These are phyloP conservation scores for Suillus tomentosus DNA, from an alignment of 768 basidiomycete species.

Conservation along the genomic window DNA sequence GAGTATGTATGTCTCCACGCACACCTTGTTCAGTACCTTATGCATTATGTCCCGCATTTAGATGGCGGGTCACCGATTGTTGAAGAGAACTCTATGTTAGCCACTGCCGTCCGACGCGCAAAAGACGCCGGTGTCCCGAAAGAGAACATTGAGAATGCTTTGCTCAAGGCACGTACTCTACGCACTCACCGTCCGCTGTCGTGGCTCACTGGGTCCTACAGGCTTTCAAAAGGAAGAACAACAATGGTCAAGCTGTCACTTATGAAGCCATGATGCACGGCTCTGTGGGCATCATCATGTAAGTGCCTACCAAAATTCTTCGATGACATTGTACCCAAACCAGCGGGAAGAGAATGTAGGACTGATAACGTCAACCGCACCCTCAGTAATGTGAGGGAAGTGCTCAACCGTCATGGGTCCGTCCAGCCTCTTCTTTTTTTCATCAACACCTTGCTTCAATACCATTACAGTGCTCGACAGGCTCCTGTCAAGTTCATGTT, in stretches of 20 bases:
- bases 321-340: conserved; percentile 7
- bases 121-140: conserved; percentile 64
- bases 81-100: conserved; percentile 53
- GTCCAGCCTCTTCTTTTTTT: conserved; percentile 14
- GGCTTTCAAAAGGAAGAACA: conserved; percentile 52
- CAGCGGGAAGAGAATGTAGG: conserved; percentile 50
- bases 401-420: conserved; percentile 51
- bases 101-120: conserved; percentile 54
- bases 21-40: conserved; percentile 4
- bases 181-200: not conserved
- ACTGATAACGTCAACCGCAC: conserved; percentile 70
- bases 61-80: conserved; percentile 61
- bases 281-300: conserved; percentile 67
- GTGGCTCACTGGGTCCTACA: conserved; percentile 9
- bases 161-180: conserved; percentile 47
- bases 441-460: not conserved
- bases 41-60: conserved; percentile 24
- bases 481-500: conserved; percentile 71
- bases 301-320: conserved; percentile 26
- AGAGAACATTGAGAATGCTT: conserved; percentile 65
- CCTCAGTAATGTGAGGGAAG: conserved; percentile 54
- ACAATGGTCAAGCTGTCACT: conserved; percentile 47
- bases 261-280: conserved; percentile 65
- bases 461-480: conserved; percentile 50
- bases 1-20: conserved; percentile 39